Conservation (phyloP, 208 protist genomes). For the Crithidia acanthocephali region DNA sequence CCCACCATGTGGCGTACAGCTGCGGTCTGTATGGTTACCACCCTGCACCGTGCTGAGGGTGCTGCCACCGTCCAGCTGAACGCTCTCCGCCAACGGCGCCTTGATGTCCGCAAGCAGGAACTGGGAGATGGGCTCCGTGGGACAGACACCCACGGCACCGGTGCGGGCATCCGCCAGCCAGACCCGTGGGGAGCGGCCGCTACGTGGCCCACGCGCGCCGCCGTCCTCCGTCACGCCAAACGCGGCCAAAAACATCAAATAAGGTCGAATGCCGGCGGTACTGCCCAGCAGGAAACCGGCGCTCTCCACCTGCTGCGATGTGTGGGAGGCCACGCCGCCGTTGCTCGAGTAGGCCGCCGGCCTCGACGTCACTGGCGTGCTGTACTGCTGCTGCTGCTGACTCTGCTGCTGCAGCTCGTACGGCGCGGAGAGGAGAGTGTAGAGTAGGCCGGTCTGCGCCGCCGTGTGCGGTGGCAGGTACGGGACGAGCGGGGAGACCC, state of each 20-base stretch:
- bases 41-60: too few relatives aligned
- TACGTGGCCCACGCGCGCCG: not conserved
- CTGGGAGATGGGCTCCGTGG: conserved; percentile 32
- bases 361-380: not conserved
- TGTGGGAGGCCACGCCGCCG: conserved; percentile 4
- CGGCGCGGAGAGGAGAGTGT: conserved; percentile 26
- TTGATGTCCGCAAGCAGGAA: conserved; percentile 9
- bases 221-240: conserved; percentile 2
- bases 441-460: conserved; percentile 29
- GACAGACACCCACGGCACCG: conserved; percentile 54
- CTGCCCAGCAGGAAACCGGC: conserved; percentile 61
- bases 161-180: conserved; percentile 81
- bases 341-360: conserved; percentile 22
- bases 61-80: too few relatives aligned
- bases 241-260: conserved; percentile 50
- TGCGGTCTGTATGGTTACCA: not conserved
- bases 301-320: conserved; percentile 19
- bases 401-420: conserved; percentile 6
- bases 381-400: conserved; percentile 12
- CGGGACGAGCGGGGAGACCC: conserved; percentile 64
- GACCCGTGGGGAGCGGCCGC: conserved; percentile 23
- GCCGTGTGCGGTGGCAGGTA: conserved; percentile 48
- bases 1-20: conserved; percentile 5
- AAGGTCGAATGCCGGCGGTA: conserved; percentile 64
- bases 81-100: not conserved